These are phyloP conservation scores for Pseudogymnoascus pannorum DNA, from an alignment of 2,329 filamentous ascomycete genomes.

Conservation along the genomic window DNA sequence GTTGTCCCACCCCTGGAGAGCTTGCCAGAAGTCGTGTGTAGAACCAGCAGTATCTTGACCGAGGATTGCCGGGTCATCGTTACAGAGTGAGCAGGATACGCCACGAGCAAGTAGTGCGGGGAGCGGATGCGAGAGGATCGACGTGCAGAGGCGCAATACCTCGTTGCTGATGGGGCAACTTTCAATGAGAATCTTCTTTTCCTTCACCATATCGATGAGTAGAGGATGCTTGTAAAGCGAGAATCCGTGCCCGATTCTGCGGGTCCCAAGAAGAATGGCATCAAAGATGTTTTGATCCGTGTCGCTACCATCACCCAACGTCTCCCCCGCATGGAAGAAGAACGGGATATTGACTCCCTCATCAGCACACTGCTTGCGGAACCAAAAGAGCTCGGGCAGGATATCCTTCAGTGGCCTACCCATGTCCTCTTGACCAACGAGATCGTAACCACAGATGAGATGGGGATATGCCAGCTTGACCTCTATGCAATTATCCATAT, in stretches of 20 bases:
- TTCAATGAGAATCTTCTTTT: conserved; percentile 81
- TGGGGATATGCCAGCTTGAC: conserved; percentile 74
- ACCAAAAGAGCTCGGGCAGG: conserved; percentile 85
- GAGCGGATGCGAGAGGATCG: conserved; percentile 70
- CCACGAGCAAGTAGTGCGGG: conserved; percentile 79
- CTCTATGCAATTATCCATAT: conserved; percentile 81
- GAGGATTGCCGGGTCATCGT: conserved; percentile 84
- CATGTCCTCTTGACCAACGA: conserved; percentile 80
- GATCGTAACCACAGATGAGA: conserved; percentile 77
- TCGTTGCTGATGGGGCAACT: conserved; percentile 90
- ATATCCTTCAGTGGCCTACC: conserved; percentile 70
- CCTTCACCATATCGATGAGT: conserved; percentile 79
- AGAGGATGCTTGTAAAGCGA: conserved; percentile 87
- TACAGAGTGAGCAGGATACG: conserved; percentile 75
- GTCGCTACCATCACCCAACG: conserved; percentile 66
- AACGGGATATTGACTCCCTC: conserved; percentile 80
- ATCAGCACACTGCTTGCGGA: conserved; percentile 74
- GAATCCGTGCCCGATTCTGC: conserved; percentile 84
- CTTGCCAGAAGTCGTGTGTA: conserved; percentile 93
- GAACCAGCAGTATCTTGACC: conserved; percentile 76
- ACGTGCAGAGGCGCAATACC: conserved; percentile 69
- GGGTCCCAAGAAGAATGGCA: conserved; percentile 75
- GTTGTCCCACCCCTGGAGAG: conserved; percentile 85
- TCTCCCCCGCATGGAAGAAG: conserved; percentile 93
- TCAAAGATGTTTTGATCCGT: conserved; percentile 83